Base-by-base conservation (phyloP, 768 basidiomycete species). In the Suillus hirtellus region DNA sequence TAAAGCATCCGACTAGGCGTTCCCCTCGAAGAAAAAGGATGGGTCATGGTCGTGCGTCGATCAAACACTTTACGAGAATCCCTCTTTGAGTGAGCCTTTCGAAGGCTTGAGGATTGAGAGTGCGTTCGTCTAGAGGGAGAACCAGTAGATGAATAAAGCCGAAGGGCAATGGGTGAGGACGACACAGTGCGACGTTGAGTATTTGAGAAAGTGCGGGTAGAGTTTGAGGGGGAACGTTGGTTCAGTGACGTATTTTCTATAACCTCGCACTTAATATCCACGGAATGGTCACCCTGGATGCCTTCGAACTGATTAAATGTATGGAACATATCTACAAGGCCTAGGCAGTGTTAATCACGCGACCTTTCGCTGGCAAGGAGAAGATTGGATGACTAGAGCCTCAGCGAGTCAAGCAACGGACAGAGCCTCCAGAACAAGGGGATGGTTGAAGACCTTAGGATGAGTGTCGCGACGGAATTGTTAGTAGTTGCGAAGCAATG, bases 201-300 rank as follows among this genome's bases (percentile, higher is more conserved):
- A 38, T 40, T 47, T 43, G 59, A 61, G n/a, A 60, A 60, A 31
- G 56, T 55, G 52, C 17, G 50, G 31, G 68, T 65, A 63, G 68
- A 71, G 24, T 64, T 58, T 40, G 77, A 75, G 64, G 79, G 76
- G 58, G 76, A 79, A 43, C 79, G 69, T 65, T 79, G 52, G 49
- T 53, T 24, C 6, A 38, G 34, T 27, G 52, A 70, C 71, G 77
- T 70, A 59, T 73, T 73, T 63, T 72, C 70, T 47, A 73, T 71
- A 61, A 73, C 66, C 72, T 84, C 82, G 67, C 79, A 75, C 82
- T 86, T 83, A 81, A 84, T 80, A 74, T 70, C 71, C 67, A 68
- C 69, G 66, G 70, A 70, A 64, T 38, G 63, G 66, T 43, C 61
- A 66, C 58, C 60, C 59, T 27, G 64, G 38, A 21, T 52, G 40